Base-by-base conservation (phyloP, 805 yeast species). In the Pichia heedii region DNA sequence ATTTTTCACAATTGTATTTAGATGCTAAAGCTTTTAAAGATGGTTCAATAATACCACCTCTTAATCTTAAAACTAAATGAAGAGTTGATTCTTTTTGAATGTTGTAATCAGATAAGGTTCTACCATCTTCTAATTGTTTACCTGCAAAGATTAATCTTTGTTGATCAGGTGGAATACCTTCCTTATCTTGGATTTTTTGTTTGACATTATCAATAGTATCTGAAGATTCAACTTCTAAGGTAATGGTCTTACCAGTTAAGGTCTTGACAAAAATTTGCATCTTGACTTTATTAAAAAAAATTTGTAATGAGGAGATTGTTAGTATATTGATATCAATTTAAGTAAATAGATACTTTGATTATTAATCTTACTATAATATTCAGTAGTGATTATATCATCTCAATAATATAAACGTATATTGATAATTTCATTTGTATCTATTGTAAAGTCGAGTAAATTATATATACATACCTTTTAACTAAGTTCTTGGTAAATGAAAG, bases 241-340 rank as follows among this genome's bases (percentile, higher is more conserved):
- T 70, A 76, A 93, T 90, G 68, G 97, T 83, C 87, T 90, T 90
- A 77, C 97, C 97, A 63, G 97, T 89, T 70, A 93, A 81, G 77
- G 98, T 90, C 78, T 90, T 93, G 75, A 93, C 97, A 77, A 93
- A 93, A 78, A 90, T 89, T 79, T 85, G 94, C 95, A 84, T 84
- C 54, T 60, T 69, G 51, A 55, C 58, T 57, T 44, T 22, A 48
- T 22, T 39, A 33, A 45, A 37, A 22, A 36, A 32, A 36, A 24
- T 22, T 6, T 24, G 19, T 24, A 19, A n/a, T 16, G 27, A 19
- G 27, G 27, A 24, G 11, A 26, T 44, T 50, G 52, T 47, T 49
- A 50, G 52, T 24, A 24, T 24, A 24, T 24, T 11, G 27, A 24
- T n/a, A n/a, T n/a, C n/a, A n/a, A n/a, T n/a, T n/a, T n/a, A n/a